Percentiles rank a stretch among this genome's conserved stretches.
phyloP scores from a whole-genome alignment of 176 grass and related monocot genomes.

The Bromus sterilis region DNA sequence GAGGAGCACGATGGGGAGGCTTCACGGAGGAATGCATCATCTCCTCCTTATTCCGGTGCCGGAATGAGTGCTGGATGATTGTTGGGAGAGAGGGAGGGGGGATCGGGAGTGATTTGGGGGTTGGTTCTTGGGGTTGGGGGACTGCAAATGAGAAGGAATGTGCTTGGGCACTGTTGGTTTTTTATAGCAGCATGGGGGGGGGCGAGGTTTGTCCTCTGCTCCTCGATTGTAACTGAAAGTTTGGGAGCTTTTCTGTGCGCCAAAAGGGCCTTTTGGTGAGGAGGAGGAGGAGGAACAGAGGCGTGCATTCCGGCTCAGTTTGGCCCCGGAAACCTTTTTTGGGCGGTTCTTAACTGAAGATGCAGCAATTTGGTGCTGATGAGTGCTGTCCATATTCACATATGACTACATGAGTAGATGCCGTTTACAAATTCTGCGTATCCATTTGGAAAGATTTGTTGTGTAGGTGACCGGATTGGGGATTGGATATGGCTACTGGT shows the following conservation, averaged over 20 bases:
- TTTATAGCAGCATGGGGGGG: constrained; percentile 9
- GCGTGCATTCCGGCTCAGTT: constrained; percentile 14
- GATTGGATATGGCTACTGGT: background rate
- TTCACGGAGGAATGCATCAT: constrained; percentile 8
- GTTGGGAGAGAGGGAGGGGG: background rate
- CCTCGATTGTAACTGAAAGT: constrained; percentile 36
- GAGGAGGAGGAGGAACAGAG: constrained; percentile 14
- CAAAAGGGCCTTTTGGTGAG: constrained; percentile 19
- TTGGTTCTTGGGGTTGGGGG: background rate
- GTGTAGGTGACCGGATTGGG: background rate
- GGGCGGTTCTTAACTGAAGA: background rate
- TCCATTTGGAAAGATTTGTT: background rate
- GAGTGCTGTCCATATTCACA: too few species aligned
- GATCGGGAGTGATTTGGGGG: background rate
- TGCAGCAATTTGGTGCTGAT: background rate
- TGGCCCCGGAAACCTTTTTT: background rate
- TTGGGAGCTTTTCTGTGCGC: constrained; percentile 31
- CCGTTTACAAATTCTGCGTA: background rate
- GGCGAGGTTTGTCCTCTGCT: background rate
- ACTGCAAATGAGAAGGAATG: background rate
- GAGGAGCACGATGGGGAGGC: background rate
- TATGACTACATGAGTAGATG: too few species aligned
- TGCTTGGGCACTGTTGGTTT: constrained; percentile 21
- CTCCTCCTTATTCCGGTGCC: background rate
- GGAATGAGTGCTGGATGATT: background rate